phyloP scores from a whole-genome alignment of 495 filamentous ascomycete species.

The Aspergillus olivimuriae region DNA sequence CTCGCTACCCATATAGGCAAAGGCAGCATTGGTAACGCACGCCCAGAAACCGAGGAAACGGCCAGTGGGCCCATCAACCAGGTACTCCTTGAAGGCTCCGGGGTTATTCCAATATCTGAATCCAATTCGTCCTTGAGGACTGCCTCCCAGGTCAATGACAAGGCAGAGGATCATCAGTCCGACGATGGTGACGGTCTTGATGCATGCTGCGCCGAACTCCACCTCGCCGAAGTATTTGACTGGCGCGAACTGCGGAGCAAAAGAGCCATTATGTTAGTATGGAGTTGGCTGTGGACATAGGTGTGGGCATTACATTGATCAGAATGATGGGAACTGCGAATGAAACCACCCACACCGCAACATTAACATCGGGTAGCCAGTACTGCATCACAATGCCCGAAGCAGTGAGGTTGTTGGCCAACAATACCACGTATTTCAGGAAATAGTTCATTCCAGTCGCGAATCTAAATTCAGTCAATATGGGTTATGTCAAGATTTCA shows the following conservation, averaged over 20 bases:
- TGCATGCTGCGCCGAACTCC: neutral
- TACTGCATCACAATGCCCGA: conserved; percentile 8
- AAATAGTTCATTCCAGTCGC: conserved; percentile 11
- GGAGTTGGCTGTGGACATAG: neutral
- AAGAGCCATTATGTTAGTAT: neutral
- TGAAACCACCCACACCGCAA: conserved; percentile 1
- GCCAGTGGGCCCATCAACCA: neutral
- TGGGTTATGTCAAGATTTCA: neutral
- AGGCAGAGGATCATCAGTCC: conserved; percentile 2
- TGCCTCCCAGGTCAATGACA: conserved; percentile 1
- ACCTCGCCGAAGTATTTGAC: neutral
- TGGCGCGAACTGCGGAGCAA: neutral
- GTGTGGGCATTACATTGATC: conserved; percentile 4
- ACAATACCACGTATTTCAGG: conserved; percentile 5
- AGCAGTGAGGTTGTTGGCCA: conserved; percentile 5
- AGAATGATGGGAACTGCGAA: conserved; percentile 2
- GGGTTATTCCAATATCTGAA: neutral
- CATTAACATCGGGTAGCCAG: conserved; percentile 8
- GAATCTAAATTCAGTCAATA: conserved; percentile 1
- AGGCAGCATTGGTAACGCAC: conserved; percentile 1
- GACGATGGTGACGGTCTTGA: neutral
- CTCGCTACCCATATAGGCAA: conserved; percentile 7
- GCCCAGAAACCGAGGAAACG: neutral
- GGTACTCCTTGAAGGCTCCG: neutral
- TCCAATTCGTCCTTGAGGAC: neutral